Conservation (phyloP, 148 eudicot genomes). For the Agrostemma githago region DNA sequence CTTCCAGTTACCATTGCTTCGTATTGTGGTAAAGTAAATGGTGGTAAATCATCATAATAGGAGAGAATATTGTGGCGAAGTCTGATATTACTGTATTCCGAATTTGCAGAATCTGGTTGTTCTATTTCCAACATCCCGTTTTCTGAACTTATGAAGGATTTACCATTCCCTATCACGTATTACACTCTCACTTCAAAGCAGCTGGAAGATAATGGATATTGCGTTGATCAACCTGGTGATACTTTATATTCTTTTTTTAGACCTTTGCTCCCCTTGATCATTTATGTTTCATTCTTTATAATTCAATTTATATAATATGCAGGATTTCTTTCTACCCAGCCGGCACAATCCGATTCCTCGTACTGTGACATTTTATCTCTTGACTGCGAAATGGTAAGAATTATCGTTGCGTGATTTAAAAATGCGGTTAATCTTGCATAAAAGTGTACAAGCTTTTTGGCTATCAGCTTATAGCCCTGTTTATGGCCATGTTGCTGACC, state of each 20-base stretch:
- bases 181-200: slow-evolving; percentile 74
- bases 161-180: slow-evolving; percentile 78
- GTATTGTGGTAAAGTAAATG: background rate
- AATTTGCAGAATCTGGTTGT: slow-evolving; percentile 40
- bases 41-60: background rate
- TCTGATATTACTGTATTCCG: slow-evolving; percentile 1
- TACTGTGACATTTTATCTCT: slow-evolving; percentile 22
- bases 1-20: background rate
- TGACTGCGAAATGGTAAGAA: slow-evolving; percentile 32
- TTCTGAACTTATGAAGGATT: slow-evolving; percentile 41
- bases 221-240: slow-evolving; percentile 57
- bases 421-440: background rate
- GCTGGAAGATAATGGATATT: slow-evolving; percentile 87
- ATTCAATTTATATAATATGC: slow-evolving; percentile 23
- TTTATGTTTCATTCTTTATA: background rate
- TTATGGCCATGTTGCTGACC: background rate
- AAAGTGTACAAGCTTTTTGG: background rate
- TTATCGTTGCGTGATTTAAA: slow-evolving; percentile 12
- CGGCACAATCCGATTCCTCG: slow-evolving; percentile 19
- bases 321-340: slow-evolving; percentile 67
- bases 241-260: background rate
- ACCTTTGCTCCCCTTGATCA: background rate
- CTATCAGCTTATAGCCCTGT: background rate
- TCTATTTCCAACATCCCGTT: slow-evolving; percentile 24
- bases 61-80: background rate